Base-by-base conservation (phyloP, 805 yeast species). In the Metschnikowia cerradonensis region DNA sequence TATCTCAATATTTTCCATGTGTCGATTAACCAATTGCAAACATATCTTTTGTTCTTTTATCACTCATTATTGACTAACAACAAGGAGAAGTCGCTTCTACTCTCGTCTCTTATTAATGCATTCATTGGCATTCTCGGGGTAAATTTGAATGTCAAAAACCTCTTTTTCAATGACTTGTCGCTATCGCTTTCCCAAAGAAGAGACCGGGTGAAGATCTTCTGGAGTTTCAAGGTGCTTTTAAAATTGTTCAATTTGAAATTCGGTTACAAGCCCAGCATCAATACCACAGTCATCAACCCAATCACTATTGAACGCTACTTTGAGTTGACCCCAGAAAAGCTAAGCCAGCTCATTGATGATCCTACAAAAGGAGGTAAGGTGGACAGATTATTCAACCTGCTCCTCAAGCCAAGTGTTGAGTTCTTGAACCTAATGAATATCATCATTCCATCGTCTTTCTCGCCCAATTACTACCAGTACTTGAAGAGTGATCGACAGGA, bases 1-100 rank as follows among this genome's bases (percentile, higher is more conserved):
- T 73, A 78, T 57, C 71, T 79, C 52, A 78, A 79, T 60, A 77
- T 76, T 40, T 70, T 75, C 51, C 76, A 76, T 51, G 74, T 78
- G 6, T 71, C 78, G 3, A 60, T 78, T 23, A 70, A 66, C 52
- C 81, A 77, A 57, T 63, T 81, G 32, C 83, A 80, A 59, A 78
- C 81, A 11, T 72, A 77, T 45, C 63, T 79, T 38, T 58, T 81
- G 52, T 68, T 79, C 50, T 69, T 80, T 48, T 75, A 78, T 58
- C 79, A 76, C 59, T 69, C 82, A 6, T 64, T 79, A 13, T 57
- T 70, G 42, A 67, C 76, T 3, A 73, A 73, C 51, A 72, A 73
- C 54, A 72, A 72, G 51, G 77, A 71, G 49, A 70, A 71, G 56
- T 68, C 69, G 6, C 64, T 67, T 51, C 63, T 72, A 1, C 56